Percentiles rank a stretch among this genome's conserved stretches.
These are phyloP conservation scores for Cladosporium sp. DNA, from an alignment of 2,329 filamentous ascomycete species.

Conservation along the genomic window DNA sequence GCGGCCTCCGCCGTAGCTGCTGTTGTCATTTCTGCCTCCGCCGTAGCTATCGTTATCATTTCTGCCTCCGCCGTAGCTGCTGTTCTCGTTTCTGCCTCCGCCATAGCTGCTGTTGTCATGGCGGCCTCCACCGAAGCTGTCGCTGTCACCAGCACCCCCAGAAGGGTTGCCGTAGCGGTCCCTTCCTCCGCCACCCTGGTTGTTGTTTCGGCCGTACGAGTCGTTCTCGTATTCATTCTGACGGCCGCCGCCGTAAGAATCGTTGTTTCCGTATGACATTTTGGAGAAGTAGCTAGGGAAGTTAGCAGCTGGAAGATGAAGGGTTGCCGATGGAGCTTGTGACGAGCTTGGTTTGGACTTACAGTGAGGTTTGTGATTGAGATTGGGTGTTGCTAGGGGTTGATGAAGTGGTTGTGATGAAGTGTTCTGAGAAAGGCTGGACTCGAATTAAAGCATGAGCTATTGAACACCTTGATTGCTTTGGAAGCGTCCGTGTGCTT, in stretches of 20 bases:
- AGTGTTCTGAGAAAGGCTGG: not conserved
- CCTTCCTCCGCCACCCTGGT: constrained; percentile 20
- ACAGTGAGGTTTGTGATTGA: not conserved
- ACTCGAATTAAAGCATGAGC: not conserved
- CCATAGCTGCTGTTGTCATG: not conserved
- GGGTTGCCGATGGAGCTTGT: not conserved
- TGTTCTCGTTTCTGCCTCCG: not conserved
- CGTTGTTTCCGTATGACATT: constrained; percentile 30
- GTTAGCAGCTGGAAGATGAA: not conserved
- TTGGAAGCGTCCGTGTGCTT: not conserved
- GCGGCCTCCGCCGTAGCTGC: constrained; percentile 22
- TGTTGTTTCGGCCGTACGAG: not conserved
- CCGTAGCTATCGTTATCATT: constrained; percentile 21
- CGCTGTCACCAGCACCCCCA: constrained; percentile 20
- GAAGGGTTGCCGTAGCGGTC: constrained; percentile 22
- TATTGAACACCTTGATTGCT: constrained; percentile 1
- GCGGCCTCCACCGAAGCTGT: constrained; percentile 24
- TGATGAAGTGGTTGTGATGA: not conserved
- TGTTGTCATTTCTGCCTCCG: constrained; percentile 23
- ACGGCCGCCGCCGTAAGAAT: constrained; percentile 24
- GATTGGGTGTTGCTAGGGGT: not conserved
- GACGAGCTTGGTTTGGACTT: not conserved
- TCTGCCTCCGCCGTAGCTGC: constrained; percentile 3
- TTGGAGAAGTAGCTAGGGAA: not conserved
- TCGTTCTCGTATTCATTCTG: constrained; percentile 23